Evolutionary conservation across 1,139 yeast genomes (phyloP), one percentile per base, ranked within the genome.

Genomic region (Groenewaldozyma sp.): DNA sequence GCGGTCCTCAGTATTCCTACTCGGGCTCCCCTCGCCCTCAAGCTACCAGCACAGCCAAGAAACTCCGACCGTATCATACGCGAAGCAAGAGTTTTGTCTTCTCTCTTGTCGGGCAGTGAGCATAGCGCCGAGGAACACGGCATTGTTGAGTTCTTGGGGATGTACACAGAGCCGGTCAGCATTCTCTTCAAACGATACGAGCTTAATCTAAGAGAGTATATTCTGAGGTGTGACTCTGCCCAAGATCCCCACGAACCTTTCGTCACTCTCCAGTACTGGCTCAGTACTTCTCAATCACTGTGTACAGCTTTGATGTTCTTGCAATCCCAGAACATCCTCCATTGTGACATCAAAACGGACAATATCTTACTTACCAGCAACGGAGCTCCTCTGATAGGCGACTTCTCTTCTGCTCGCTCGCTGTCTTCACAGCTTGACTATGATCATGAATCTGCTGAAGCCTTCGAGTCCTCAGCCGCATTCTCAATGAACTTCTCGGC

Each of bases 321-420:
- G 18, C 86, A 82, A 47, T 51, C 62, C 0, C 56, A 65, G 32
- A 63, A 66, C 11, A 70, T 82, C 11, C 73, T 83, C 17, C 94
- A 83, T 54, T 81, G 93, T 52, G 94, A 83, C 58, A 86, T 4
- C 56, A 88, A 91, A 56, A 96, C 97, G 0, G 97, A 88, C 53
- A 91, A 91, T 58, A 81, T 91, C 28, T 65, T 88, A 36, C 64
- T 91, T 27, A 84, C 79, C 54, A 58, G 63, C 1, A 52, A 62
- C 26, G 33, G 42, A 29, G 38, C 42, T 27, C 46, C 46, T 4
- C 34, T 35, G 24, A 37, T 49, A n/a, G 54, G 47, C 10, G 55
- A 51, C 36, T 52, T 51, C 28, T 48, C 55, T 11, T 49, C 55
- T 2, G 51, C 55, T 5, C 24, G 33, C 16, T 14, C 18, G 2